A percentile compares a stretch with the other conserved stretches of the same genome.
Conservation (phyloP, 805 yeast species). For the Teunomyces tritomae region DNA sequence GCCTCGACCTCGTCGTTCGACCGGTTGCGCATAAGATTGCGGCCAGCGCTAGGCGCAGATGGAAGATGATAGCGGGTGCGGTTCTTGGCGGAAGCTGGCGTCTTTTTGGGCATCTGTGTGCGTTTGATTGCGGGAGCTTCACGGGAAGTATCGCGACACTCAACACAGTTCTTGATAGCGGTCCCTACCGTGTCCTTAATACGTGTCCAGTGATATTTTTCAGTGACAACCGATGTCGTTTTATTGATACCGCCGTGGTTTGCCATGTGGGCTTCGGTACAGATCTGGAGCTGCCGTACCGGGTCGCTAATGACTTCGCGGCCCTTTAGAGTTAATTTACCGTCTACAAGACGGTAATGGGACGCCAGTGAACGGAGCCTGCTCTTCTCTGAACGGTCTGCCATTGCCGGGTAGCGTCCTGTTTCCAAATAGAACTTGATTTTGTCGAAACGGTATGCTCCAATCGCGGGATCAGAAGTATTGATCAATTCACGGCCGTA, state of each 20-base stretch:
- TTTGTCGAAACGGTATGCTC: slow-evolving; percentile 68
- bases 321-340: slow-evolving; percentile 71
- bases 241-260: slow-evolving; percentile 88
- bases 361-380: slow-evolving; percentile 77
- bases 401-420: slow-evolving; percentile 81
- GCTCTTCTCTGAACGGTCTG: slow-evolving; percentile 84
- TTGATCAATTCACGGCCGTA: slow-evolving; percentile 79
- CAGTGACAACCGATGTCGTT: slow-evolving; percentile 74
- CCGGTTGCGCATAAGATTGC: slow-evolving; percentile 18
- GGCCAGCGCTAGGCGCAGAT: slow-evolving; percentile 17
- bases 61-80: slow-evolving; percentile 1
- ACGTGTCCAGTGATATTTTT: slow-evolving; percentile 86
- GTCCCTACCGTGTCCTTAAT: slow-evolving; percentile 83
- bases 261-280: slow-evolving; percentile 63
- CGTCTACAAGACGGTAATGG: slow-evolving; percentile 69
- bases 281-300: slow-evolving; percentile 68
- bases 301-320: slow-evolving; percentile 82
- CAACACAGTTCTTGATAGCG: slow-evolving; percentile 71
- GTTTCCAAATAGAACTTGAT: slow-evolving; percentile 75
- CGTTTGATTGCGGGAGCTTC: slow-evolving; percentile 16
- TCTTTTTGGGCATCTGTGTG: slow-evolving; percentile 17
- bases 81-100: slow-evolving; percentile 4
- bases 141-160: slow-evolving; percentile 56
- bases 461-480: slow-evolving; percentile 46
- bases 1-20: slow-evolving; percentile 30